Evolutionary conservation across 2,329 filamentous ascomycete genomes (phyloP).

Genomic region (Colletotrichum truncatum): DNA sequence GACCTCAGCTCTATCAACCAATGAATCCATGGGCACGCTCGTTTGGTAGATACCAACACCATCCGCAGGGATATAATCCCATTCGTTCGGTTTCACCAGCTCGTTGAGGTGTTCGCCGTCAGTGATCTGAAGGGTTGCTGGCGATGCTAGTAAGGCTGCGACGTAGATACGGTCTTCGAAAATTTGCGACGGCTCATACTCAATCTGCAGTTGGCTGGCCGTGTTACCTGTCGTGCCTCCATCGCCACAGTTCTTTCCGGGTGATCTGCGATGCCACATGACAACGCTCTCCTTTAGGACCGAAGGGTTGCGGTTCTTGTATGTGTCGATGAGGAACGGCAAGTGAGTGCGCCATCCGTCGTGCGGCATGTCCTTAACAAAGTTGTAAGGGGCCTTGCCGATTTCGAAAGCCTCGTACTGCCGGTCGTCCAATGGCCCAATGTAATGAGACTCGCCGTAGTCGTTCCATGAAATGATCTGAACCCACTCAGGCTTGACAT

Average conservation of each 20-base stretch:
- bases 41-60: slow-evolving; percentile 41
- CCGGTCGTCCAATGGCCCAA: slow-evolving; percentile 54
- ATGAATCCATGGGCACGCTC: slow-evolving; percentile 33
- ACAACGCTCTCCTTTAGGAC: slow-evolving; percentile 37
- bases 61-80: not conserved
- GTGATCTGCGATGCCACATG: slow-evolving; percentile 42
- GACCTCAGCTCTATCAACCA: slow-evolving; percentile 23
- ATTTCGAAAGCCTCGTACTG: slow-evolving; percentile 8
- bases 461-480: slow-evolving; percentile 61
- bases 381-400: slow-evolving; percentile 51
- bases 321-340: slow-evolving; percentile 58
- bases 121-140: slow-evolving; percentile 33
- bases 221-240: slow-evolving; percentile 42
- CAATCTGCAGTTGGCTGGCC: slow-evolving; percentile 35
- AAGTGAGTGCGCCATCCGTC: slow-evolving; percentile 57
- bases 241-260: slow-evolving; percentile 33
- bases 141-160: slow-evolving; percentile 34
- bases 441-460: slow-evolving; percentile 64
- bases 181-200: slow-evolving; percentile 26
- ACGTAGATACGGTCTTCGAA: slow-evolving; percentile 35
- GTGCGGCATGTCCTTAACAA: slow-evolving; percentile 57
- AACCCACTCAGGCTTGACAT: slow-evolving; percentile 55
- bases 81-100: slow-evolving; percentile 7
- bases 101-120: slow-evolving; percentile 34
- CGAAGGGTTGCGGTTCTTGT: slow-evolving; percentile 50